Evolutionary conservation across 2,329 filamentous ascomycete species (phyloP), one percentile per base, ranked within the genome.

Genomic region (Aspergillus tamarii): DNA sequence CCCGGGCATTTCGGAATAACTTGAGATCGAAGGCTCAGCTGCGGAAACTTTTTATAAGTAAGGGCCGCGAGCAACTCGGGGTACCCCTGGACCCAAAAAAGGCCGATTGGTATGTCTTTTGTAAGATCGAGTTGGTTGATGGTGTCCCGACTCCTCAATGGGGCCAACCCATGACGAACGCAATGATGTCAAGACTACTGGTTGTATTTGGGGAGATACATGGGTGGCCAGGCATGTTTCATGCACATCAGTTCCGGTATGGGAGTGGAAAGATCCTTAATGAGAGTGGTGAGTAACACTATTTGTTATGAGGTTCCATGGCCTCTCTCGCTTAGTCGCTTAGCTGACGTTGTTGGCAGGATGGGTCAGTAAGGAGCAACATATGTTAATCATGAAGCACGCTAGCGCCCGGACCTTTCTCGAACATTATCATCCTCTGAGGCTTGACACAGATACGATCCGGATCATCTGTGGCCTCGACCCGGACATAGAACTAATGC

Each of bases 361-460:
- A 26, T 63, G 34, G 59, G 61, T 67, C 10, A 68, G 66, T 48
- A 60, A 70, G 59, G 63, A 62, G 39, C 48, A 67, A 52, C 60
- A 64, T 45, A 63, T 60, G 41, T 58, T 70, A 60, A 70, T 68
- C 34, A 70, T 70, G 53, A 70, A 70, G 53, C 65, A 70, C 54
- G 57, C 64, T 26, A 65, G 59, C 39, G 45, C 57, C 36, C 61
- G 63, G 28, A 69, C 59, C 30, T 70, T 70, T 62, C 50, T 70
- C 4, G 58, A 70, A 41, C 63, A 68, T 56, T 68, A 70, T 59
- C 64, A 62, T 62, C 57, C 67, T 34, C 39, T 63, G 39, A 60
- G 64, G 30, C 21, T 67, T 41, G 63, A 66, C 54, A 67, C 64
- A 4, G 63, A 67, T 59, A 67, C 66, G 61, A 63, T 63, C 23